These are phyloP conservation scores for Debaryomyces castellii DNA, from an alignment of 805 yeast species.

Conservation along the genomic window DNA sequence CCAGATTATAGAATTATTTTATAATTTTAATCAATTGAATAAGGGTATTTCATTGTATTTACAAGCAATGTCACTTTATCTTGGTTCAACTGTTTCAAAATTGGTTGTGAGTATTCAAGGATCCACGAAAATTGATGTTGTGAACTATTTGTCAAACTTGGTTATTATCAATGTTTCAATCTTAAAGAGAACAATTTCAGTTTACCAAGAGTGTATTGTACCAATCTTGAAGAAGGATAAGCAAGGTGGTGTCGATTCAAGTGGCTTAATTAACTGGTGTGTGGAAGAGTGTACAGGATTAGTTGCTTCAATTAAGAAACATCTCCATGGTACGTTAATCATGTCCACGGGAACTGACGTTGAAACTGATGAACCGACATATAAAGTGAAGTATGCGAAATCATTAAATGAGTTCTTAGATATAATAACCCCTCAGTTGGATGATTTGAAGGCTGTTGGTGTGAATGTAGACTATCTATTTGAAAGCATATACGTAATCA, in stretches of 20 bases:
- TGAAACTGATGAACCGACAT: slow-evolving; percentile 24
- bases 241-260: slow-evolving; percentile 41
- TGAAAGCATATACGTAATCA: slow-evolving; percentile 33
- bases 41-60: slow-evolving; percentile 35
- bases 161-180: slow-evolving; percentile 39
- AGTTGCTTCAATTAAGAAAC: slow-evolving; percentile 60
- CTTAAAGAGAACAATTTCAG: slow-evolving; percentile 54
- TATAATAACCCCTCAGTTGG: slow-evolving; percentile 56
- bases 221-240: slow-evolving; percentile 31
- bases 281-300: slow-evolving; percentile 61
- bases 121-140: slow-evolving; percentile 42
- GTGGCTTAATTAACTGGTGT: slow-evolving; percentile 76
- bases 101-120: slow-evolving; percentile 42
- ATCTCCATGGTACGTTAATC: slow-evolving; percentile 61
- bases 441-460: slow-evolving; percentile 62
- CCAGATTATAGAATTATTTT: slow-evolving; percentile 34
- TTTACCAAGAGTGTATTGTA: slow-evolving; percentile 52
- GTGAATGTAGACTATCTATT: slow-evolving; percentile 73
- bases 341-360: slow-evolving; percentile 36
- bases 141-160: slow-evolving; percentile 38
- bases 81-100: slow-evolving; percentile 30
- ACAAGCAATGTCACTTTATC: slow-evolving; percentile 32
- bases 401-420: slow-evolving; percentile 56
- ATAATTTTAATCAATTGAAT: slow-evolving; percentile 33
- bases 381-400: slow-evolving; percentile 30